Percentiles rank a stretch among this genome's conserved stretches.
phyloP scores from a whole-genome alignment of 441 rosid species.

The Bruguiera hainesii region DNA sequence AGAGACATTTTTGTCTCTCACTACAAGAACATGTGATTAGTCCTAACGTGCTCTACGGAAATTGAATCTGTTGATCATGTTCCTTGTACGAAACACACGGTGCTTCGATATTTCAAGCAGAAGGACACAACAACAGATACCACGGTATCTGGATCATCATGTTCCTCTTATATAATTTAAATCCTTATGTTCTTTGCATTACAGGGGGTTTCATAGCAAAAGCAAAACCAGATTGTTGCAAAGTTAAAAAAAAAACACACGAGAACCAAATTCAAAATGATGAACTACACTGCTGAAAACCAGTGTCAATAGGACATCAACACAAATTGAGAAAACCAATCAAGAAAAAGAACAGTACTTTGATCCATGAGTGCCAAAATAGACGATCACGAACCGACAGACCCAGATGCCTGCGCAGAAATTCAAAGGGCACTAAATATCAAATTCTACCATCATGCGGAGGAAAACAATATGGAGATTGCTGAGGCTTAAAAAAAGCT shows the following conservation, averaged over 20 bases:
- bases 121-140: too few species aligned
- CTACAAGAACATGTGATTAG: background rate
- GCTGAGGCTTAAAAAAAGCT: too few species aligned
- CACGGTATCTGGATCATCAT: too few species aligned
- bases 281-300: background rate
- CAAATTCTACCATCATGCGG: background rate
- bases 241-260: background rate
- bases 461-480: too few species aligned
- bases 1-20: background rate
- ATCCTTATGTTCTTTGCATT: too few species aligned
- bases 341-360: slow-evolving; percentile 24
- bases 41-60: background rate
- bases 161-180: too few species aligned
- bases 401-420: slow-evolving; percentile 14
- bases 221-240: background rate
- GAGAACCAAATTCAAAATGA: too few species aligned
- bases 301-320: background rate
- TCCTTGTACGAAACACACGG: too few species aligned
- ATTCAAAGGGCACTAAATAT: slow-evolving; percentile 5
- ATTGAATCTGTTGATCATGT: too few species aligned
- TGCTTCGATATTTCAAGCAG: too few species aligned
- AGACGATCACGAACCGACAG: slow-evolving; percentile 1
- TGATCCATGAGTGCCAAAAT: slow-evolving; percentile 28
- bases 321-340: background rate
- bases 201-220: background rate